Base-by-base conservation (phyloP, 306 rosid genomes). In the Casuarina cunninghamiana region DNA sequence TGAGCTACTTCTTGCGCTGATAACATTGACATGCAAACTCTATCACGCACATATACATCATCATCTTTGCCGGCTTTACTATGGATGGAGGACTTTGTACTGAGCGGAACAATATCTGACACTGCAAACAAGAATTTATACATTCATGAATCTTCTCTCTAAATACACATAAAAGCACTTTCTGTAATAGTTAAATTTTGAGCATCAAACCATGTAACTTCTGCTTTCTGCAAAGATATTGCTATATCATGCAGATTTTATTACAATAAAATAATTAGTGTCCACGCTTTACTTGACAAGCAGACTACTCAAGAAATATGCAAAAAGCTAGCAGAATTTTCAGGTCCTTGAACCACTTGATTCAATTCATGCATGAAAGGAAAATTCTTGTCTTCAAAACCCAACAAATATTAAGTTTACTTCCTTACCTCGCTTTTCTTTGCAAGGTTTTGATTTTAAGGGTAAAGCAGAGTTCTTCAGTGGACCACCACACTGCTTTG, bases 1-100 rank as follows among this genome's bases (percentile, higher is more conserved):
- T 82, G 93, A 55, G 96, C 91, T 53, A 89, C 87, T 86, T 87
- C 96, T 5, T 79, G 88, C 45, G 89, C 80, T n/a, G 89, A 80
- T 37, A 84, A 72, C 42, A 87, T 85, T 4, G 86, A 86, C 71
- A 80, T 79, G 60, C 88, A 84, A 85, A 73, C 82, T 80, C 89
- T 84, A 70, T 75, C 82, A 44, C 74, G 83, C 76, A 79, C 45
- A 78, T 73, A 71, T 21, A 60, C 78, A 62, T 77, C 84, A 58
- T 81, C 89, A 73, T 81, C 93, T 82, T 83, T 85, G 69, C 91
- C 76, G 75, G 75, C 76, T 81, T 86, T 77, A 88, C 41, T 84
- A 75, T 78, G 83, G 72, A 81, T 72, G 67, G 85, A 74, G 72
- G 81, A 83, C 81, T 85, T 87, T 78, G 93, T 73, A 75, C 78